A percentile compares a stretch with the other conserved stretches of the same genome.
These are phyloP conservation scores for Anthoceros angustus DNA, from an alignment of 225 moss, liverwort and hornwort species.

Conservation along the genomic window DNA sequence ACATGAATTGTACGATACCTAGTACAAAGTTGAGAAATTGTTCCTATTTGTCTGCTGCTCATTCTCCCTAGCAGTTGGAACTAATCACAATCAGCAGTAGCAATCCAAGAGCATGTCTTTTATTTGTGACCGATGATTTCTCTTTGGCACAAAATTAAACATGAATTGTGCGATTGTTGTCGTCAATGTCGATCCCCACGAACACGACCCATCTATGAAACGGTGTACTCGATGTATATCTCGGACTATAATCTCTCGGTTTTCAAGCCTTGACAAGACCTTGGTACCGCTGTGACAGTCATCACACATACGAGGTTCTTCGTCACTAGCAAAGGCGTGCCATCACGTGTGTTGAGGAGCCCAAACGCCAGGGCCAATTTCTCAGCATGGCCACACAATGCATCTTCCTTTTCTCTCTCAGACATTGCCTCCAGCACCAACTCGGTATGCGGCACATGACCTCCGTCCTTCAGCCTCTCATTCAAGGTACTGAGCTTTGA, in stretches of 20 bases:
- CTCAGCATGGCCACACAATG: not conserved
- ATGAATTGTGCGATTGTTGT: too few relatives aligned
- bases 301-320: not conserved
- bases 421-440: not conserved
- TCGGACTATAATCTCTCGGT: not conserved
- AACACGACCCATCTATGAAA: not conserved
- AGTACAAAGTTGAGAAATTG: too few relatives aligned
- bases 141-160: too few relatives aligned
- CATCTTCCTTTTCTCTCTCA: not conserved
- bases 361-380: not conserved
- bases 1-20: too few relatives aligned
- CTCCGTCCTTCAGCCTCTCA: not conserved
- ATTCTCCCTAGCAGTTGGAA: too few relatives aligned
- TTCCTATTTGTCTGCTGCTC: too few relatives aligned
- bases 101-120: too few relatives aligned
- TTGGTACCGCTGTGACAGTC: not conserved
- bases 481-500: not conserved
- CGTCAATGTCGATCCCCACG: not conserved
- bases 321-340: not conserved
- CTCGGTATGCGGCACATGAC: not conserved
- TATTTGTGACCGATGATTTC: too few relatives aligned
- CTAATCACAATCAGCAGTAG: too few relatives aligned
- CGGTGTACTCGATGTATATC: not conserved
- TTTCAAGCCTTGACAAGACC: not conserved
- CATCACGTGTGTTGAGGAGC: not conserved